phyloP scores from a whole-genome alignment of 768 basidiomycete species.

The Lactifluus hygrophoroides region DNA sequence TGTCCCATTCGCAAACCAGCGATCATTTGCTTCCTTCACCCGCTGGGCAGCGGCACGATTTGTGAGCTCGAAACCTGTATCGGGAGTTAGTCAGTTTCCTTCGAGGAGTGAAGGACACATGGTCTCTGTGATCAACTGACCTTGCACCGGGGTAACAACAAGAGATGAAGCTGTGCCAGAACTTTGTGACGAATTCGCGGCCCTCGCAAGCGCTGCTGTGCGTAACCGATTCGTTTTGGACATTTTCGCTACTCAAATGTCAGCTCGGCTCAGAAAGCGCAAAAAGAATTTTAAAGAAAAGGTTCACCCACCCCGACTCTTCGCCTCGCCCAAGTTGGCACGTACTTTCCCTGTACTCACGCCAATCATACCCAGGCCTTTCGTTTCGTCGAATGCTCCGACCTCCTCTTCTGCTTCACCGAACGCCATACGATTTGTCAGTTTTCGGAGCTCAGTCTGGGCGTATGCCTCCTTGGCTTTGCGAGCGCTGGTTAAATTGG shows the following conservation, averaged over 20 bases:
- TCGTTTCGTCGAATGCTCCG: constrained; percentile 95
- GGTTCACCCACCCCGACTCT: constrained; percentile 68
- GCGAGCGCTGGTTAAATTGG: constrained; percentile 53
- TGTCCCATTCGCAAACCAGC: constrained; percentile 86
- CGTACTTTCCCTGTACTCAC: constrained; percentile 80
- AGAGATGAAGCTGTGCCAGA: constrained; percentile 89
- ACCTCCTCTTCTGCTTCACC: constrained; percentile 95
- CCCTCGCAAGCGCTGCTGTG: constrained; percentile 72
- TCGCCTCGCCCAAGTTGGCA: constrained; percentile 78
- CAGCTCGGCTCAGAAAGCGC: neutral
- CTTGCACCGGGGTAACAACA: constrained; percentile 94
- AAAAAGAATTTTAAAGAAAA: neutral
- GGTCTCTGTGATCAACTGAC: constrained; percentile 30
- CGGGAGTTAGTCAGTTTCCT: constrained; percentile 1
- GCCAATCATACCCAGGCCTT: constrained; percentile 96
- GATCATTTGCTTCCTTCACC: constrained; percentile 93
- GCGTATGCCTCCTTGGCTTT: constrained; percentile 99
- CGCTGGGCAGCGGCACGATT: constrained; percentile 83
- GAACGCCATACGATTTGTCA: constrained; percentile 95
- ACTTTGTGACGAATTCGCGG: constrained; percentile 47
- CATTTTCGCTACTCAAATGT: constrained; percentile 44
- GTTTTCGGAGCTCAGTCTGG: constrained; percentile 91
- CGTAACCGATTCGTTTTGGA: constrained; percentile 92
- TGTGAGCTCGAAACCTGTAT: constrained; percentile 82
- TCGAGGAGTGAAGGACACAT: no score